Evolutionary conservation across 169 alveolate species (phyloP), one percentile per base, ranked within the genome.

Genomic region (Prorocentrum cordatum): DNA sequence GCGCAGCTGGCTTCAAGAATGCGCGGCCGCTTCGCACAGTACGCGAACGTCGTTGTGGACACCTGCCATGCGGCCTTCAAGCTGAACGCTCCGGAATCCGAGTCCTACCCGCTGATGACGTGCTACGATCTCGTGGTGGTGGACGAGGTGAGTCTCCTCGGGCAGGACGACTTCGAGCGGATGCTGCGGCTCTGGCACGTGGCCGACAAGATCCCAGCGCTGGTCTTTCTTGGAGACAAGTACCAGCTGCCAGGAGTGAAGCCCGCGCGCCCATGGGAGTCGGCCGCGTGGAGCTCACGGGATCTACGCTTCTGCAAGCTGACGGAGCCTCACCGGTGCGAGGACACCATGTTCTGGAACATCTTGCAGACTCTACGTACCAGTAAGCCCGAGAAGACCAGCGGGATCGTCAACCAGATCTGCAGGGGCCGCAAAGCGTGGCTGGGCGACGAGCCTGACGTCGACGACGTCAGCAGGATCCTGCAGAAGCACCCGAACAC

Each of bases 81-180:
- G 16, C 39, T 70, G 27, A 59, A 70, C 82, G 39, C 12, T 59
- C 64, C 82, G 64, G 36, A 38, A 0, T 36, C 62, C 3, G 82
- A 70, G 39, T 59, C 82, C 24, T 24, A 38, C 36, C 62, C 62
- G 16, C 14, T 70, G 39, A 36, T 70, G 64, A 42, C 39, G 4
- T 70, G 82, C 82, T 70, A 39, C 24, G 82, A 70, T 9, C 82
- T 70, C 33, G 26, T 70, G 29, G 82, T 70, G 42, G 36, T 36
- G 20, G 79, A 67, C 59, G 79, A 70, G 39, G 82, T 62, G 12
- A 36, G 39, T 10, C 82, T 38, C 26, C 82, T 70, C 16, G 24
- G 36, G 20, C 62, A 70, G 1, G 82, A 70, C 26, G 61, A 67
- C 36, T 67, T 70, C 27, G 62, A 42, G 3, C 82, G 82, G 5